phyloP scores from a whole-genome alignment of 2,329 filamentous ascomycete genomes.

The Sporothrix pallida region DNA sequence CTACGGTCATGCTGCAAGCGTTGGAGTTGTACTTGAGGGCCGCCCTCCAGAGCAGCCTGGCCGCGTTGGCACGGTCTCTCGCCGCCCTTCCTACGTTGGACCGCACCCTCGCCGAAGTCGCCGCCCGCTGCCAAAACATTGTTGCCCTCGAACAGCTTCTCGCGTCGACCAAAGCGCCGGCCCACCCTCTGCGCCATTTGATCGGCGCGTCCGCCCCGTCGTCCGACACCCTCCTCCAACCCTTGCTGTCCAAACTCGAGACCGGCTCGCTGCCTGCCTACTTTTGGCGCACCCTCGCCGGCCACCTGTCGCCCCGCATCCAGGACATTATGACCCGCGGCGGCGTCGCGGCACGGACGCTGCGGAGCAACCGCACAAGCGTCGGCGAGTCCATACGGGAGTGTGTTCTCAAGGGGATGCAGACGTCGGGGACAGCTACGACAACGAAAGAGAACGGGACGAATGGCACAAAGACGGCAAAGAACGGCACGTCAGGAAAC shows the following conservation, averaged over 20 bases:
- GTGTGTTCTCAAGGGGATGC: slow-evolving; percentile 79
- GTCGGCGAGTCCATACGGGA: slow-evolving; percentile 80
- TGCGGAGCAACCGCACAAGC: slow-evolving; percentile 74
- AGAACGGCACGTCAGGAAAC: background rate
- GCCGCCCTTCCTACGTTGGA: slow-evolving; percentile 82
- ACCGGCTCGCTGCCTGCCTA: slow-evolving; percentile 86
- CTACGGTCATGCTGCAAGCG: slow-evolving; percentile 74
- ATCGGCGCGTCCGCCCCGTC: slow-evolving; percentile 38
- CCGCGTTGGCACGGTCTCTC: slow-evolving; percentile 75
- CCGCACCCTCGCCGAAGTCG: slow-evolving; percentile 79
- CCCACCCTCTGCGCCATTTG: slow-evolving; percentile 66
- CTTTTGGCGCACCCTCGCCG: slow-evolving; percentile 90
- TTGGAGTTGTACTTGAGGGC: slow-evolving; percentile 84
- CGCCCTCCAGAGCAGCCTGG: slow-evolving; percentile 77
- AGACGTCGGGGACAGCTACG: slow-evolving; percentile 61
- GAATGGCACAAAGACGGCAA: slow-evolving; percentile 48
- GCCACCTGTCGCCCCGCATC: slow-evolving; percentile 74
- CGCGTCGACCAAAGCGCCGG: slow-evolving; percentile 67
- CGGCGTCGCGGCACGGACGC: slow-evolving; percentile 80
- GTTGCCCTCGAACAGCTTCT: slow-evolving; percentile 85
- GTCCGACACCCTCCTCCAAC: slow-evolving; percentile 65
- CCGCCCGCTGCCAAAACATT: slow-evolving; percentile 85
- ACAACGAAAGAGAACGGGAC: background rate
- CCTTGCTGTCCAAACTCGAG: slow-evolving; percentile 78
- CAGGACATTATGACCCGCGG: slow-evolving; percentile 84